Conservation (phyloP, 306 rosid genomes). For the Pyrus communis region DNA sequence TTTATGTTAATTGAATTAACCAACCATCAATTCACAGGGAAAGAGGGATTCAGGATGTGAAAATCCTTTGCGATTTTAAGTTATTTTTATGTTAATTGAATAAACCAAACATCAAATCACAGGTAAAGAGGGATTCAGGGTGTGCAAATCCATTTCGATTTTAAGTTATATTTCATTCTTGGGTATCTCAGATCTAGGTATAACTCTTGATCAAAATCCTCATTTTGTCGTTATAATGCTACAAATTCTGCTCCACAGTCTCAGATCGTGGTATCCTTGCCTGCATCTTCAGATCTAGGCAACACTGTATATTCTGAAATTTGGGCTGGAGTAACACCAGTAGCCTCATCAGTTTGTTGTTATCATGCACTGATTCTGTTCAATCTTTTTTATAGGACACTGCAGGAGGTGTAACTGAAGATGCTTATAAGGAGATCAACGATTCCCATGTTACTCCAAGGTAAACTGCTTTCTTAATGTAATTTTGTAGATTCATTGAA, state of each 20-base stretch:
- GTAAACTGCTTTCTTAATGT: background rate
- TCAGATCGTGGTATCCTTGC: background rate
- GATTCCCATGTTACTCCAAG: background rate
- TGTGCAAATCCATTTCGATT: background rate
- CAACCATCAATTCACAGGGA: background rate
- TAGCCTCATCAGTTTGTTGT: background rate
- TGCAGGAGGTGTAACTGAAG: background rate
- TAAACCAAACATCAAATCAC: background rate
- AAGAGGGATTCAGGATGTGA: background rate
- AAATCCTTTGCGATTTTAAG: background rate
- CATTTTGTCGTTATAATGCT: background rate
- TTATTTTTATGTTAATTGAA: background rate
- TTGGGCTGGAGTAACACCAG: background rate
- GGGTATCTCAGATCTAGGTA: background rate
- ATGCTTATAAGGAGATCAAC: background rate
- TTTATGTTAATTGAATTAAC: background rate
- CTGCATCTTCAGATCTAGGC: background rate
- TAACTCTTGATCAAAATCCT: background rate
- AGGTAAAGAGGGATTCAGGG: background rate
- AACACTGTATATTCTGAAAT: background rate
- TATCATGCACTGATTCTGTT: background rate
- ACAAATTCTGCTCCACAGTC: background rate
- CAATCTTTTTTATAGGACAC: background rate
- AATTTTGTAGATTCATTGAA: background rate
- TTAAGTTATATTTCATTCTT: background rate